Conservation (phyloP, 768 basidiomycete species). For the Termitomyces sp. region DNA sequence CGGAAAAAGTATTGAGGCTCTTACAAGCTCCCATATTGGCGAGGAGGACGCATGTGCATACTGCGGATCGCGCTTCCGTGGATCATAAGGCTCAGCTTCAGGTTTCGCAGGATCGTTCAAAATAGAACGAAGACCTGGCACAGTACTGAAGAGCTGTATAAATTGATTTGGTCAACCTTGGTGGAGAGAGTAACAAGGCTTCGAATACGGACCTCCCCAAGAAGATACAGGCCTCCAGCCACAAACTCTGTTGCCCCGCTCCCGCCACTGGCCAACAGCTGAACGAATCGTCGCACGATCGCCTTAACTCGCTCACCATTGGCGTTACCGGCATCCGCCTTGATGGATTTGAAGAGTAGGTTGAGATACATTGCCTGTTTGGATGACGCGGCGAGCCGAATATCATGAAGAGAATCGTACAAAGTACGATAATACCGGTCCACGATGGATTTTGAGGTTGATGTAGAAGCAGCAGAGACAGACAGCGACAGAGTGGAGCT, state of each 20-base stretch:
- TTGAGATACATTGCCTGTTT: slow-evolving; percentile 99
- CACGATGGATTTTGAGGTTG: slow-evolving; percentile 49
- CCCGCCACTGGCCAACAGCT: slow-evolving; percentile 69
- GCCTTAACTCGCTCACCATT: slow-evolving; percentile 68
- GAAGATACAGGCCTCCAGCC: slow-evolving; percentile 81
- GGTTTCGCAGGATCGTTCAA: slow-evolving; percentile 28
- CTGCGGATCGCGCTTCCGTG: slow-evolving; percentile 86
- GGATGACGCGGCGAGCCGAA: slow-evolving; percentile 73
- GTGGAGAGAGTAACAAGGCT: neutral
- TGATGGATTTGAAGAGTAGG: slow-evolving; percentile 86
- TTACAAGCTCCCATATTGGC: slow-evolving; percentile 88
- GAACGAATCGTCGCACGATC: slow-evolving; percentile 79
- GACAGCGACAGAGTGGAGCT: slow-evolving; percentile 48
- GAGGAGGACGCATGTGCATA: slow-evolving; percentile 78
- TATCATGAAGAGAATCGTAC: slow-evolving; percentile 87
- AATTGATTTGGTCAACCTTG: neutral
- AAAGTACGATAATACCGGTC: slow-evolving; percentile 80
- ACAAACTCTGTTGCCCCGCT: slow-evolving; percentile 83
- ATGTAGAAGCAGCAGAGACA: slow-evolving; percentile 36
- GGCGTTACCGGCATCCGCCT: slow-evolving; percentile 53
- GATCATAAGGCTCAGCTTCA: slow-evolving; percentile 62
- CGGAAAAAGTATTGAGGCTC: slow-evolving; percentile 19
- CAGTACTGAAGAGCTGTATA: slow-evolving; percentile 38
- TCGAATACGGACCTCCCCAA: slow-evolving; percentile 70
- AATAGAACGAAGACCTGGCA: slow-evolving; percentile 40